These are phyloP conservation scores for Candida incommunis DNA, from an alignment of 805 yeast species.

Conservation along the genomic window DNA sequence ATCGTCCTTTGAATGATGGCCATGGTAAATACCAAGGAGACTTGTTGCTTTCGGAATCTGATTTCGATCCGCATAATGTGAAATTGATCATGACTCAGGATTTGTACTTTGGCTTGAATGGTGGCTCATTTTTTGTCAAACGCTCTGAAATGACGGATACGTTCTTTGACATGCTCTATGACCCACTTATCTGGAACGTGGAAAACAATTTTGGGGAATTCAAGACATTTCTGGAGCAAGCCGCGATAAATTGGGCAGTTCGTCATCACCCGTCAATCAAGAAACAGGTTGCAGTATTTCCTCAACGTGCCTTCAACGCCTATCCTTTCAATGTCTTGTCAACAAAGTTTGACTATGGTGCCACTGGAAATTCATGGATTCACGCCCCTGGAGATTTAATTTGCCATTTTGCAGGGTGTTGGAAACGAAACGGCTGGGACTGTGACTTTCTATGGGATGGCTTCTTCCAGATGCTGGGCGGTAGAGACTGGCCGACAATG, in stretches of 20 bases:
- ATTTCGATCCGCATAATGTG: constrained; percentile 12
- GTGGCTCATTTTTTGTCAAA: constrained; percentile 20
- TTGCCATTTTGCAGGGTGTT: constrained; percentile 18
- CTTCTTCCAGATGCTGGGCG: not conserved
- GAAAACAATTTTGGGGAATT: not conserved
- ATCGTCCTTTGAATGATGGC: constrained; percentile 10
- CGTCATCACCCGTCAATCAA: constrained; percentile 10
- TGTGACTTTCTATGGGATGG: not conserved
- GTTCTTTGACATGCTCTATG: constrained; percentile 20
- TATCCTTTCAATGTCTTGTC: constrained; percentile 6
- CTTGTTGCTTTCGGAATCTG: constrained; percentile 8
- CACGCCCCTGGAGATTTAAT: constrained; percentile 16
- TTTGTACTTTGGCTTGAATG: constrained; percentile 14
- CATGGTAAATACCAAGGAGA: constrained; percentile 4
- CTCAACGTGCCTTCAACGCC: constrained; percentile 19
- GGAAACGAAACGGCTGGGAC: constrained; percentile 1
- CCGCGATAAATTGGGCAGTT: constrained; percentile 11
- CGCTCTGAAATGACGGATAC: constrained; percentile 11
- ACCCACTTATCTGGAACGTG: constrained; percentile 9
- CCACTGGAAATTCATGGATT: constrained; percentile 5
- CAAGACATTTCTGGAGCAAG: constrained; percentile 15
- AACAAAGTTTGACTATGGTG: constrained; percentile 4
- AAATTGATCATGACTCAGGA: constrained; percentile 19
- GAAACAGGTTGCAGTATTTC: constrained; percentile 16
- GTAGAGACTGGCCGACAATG: not conserved